phyloP scores from a whole-genome alignment of 108 stramenopile genomes.

The Cyclotella sp. region DNA sequence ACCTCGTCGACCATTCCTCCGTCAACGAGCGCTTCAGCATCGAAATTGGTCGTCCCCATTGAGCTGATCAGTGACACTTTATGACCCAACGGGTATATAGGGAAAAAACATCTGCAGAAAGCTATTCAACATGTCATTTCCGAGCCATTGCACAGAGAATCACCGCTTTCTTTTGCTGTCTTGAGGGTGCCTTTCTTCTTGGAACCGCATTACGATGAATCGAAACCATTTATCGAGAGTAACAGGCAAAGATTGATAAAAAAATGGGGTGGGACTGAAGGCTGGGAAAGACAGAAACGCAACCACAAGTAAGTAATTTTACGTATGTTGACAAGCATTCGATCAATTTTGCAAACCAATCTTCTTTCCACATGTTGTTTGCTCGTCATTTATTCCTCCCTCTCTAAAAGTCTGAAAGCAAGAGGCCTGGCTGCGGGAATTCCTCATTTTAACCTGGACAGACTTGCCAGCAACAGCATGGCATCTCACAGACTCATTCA shows the following conservation, averaged over 20 bases:
- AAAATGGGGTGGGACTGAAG: constrained; percentile 84
- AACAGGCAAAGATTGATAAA: constrained; percentile 79
- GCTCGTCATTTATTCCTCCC: not conserved
- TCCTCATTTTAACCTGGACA: constrained; percentile 85
- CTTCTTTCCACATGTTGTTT: not conserved
- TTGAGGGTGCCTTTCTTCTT: constrained; percentile 88
- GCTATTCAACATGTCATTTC: constrained; percentile 72
- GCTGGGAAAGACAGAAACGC: constrained; percentile 80
- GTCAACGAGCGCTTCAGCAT: constrained; percentile 19
- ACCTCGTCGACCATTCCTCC: constrained; percentile 14
- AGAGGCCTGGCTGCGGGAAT: constrained; percentile 82
- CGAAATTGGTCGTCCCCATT: constrained; percentile 62
- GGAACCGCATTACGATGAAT: constrained; percentile 82
- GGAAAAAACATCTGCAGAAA: constrained; percentile 79
- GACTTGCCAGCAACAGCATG: constrained; percentile 86
- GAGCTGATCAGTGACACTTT: constrained; percentile 83
- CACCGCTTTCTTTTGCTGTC: constrained; percentile 71
- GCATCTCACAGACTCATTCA: constrained; percentile 87
- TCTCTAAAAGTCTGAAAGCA: constrained; percentile 61
- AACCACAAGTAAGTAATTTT: constrained; percentile 59
- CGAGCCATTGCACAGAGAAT: constrained; percentile 53
- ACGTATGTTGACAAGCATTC: not conserved
- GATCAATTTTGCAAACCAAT: not conserved
- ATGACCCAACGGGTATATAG: constrained; percentile 90
- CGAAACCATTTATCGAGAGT: constrained; percentile 72